These are phyloP conservation scores for Reutealis trisperma DNA, from an alignment of 345 rosid genomes.

Conservation along the genomic window DNA sequence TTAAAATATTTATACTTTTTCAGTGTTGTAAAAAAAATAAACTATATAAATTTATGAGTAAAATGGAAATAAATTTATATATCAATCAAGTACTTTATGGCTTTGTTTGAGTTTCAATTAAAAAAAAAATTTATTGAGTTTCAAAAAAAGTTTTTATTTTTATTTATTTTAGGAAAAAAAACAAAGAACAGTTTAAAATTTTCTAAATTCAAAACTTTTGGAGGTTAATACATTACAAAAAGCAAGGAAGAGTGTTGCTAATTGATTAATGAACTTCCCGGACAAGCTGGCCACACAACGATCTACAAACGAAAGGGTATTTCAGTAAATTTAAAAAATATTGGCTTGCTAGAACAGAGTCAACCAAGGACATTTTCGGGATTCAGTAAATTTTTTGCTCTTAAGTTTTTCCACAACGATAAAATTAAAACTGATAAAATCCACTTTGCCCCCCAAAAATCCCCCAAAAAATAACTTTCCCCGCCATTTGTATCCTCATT, in stretches of 20 bases:
- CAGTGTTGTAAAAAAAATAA: too few species aligned
- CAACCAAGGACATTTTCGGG: conserved; percentile 21
- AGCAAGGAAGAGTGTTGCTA: background rate
- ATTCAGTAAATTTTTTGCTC: background rate
- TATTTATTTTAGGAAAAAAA: too few species aligned
- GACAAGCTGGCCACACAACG: background rate
- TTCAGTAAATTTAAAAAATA: background rate
- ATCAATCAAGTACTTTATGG: too few species aligned
- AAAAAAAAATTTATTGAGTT: too few species aligned
- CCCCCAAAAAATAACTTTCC: conserved; percentile 41
- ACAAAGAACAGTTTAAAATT: background rate
- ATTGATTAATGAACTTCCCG: background rate
- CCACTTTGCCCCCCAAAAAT: conserved; percentile 19
- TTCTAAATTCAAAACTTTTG: background rate
- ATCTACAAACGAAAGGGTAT: background rate
- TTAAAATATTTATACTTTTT: too few species aligned
- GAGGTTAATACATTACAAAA: background rate
- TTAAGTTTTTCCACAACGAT: background rate
- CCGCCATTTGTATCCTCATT: conserved; percentile 63
- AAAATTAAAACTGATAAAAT: conserved; percentile 5
- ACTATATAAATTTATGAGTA: too few species aligned
- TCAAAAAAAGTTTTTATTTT: too few species aligned
- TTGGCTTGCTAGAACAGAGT: background rate
- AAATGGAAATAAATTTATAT: too few species aligned
- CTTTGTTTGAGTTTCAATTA: too few species aligned